Evolutionary conservation across 495 filamentous ascomycete genomes (phyloP).

Genomic region (Penicillium dipodomyicola): DNA sequence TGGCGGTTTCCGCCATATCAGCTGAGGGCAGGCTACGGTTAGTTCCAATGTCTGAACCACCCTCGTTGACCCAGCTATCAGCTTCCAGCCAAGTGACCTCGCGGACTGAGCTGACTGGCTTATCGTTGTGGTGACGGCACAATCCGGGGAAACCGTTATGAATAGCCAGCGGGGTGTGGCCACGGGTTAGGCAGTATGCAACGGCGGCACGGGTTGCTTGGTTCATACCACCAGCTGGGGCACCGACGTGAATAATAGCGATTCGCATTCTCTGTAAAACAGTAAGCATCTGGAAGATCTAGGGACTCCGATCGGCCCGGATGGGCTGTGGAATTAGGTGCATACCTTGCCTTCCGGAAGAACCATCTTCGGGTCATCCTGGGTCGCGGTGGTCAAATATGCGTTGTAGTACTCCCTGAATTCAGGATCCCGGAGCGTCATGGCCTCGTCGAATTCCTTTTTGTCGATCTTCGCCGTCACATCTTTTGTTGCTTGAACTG

Average conservation of each 20-base stretch:
- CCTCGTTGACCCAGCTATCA: constrained; percentile 91
- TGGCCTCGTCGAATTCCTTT: constrained; percentile 80
- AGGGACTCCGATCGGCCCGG: background rate
- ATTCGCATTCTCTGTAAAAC: constrained; percentile 74
- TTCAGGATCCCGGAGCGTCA: constrained; percentile 84
- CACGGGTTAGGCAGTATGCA: constrained; percentile 91
- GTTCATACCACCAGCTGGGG: constrained; percentile 99
- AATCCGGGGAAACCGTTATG: constrained; percentile 98
- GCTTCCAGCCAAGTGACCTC: constrained; percentile 89
- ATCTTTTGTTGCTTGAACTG: constrained; percentile 77
- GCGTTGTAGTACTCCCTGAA: constrained; percentile 90
- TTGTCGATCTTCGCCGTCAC: constrained; percentile 76
- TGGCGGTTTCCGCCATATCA: constrained; percentile 77
- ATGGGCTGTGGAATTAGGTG: background rate
- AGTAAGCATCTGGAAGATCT: constrained; percentile 13
- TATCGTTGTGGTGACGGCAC: constrained; percentile 81
- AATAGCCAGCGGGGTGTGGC: constrained; percentile 86
- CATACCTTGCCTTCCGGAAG: constrained; percentile 73
- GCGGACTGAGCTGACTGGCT: constrained; percentile 77
- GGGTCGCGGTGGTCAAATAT: constrained; percentile 82
- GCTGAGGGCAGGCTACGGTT: constrained; percentile 89
- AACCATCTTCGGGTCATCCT: constrained; percentile 58
- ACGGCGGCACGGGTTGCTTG: constrained; percentile 92
- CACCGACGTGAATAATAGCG: constrained; percentile 94
- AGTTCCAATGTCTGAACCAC: constrained; percentile 96